Base-by-base conservation (phyloP, 805 yeast genomes). In the Saccharomycopsis sp. region DNA sequence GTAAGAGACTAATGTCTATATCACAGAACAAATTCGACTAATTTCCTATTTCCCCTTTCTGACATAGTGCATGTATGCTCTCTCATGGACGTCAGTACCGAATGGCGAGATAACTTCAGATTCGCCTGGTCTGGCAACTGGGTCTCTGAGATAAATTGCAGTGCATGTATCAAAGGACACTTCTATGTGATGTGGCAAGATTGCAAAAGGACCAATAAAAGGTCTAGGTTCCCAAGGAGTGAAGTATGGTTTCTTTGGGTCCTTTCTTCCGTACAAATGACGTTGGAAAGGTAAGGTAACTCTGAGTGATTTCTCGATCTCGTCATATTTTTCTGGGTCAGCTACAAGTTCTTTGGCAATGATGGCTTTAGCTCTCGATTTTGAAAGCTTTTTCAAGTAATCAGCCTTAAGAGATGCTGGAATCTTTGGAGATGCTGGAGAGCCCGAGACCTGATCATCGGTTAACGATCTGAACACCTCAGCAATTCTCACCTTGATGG, bases 141-240 rank as follows among this genome's bases (percentile, higher is more conserved):
- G 99, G 71, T 94, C 96, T 73, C 97, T 86, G 71, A 94, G 74
- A 72, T 93, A 94, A n/a, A 94, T 87, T 3, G 97, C 97, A 71
- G 92, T 97, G 70, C 98, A 93, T 3, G 97, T 90, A 62, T 82
- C 81, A 72, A 89, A 93, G 22, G 96, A 88, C 52, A 94, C 76
- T 74, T 94, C 98, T 57, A 94, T 76, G 72, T 94, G 98, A 63
- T 88, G 85, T 29, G 99, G 99, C 67, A 89, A 79, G 60, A 94
- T 81, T 12, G 97, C 94, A 73, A 91, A 89, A 53, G 96, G 96
- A 1, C 96, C 92, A 63, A 94, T 74, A 73, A 93, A 94, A 51
- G 90, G 94, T 74, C 97, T 86, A 64, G 97, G 96, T 60, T 85
- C 80, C 97, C 97, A 94, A 56, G 99, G 99, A 1, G 98, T 90